These are phyloP conservation scores for Orbilia brochopaga DNA, from an alignment of 2,329 filamentous ascomycete genomes.

Conservation along the genomic window DNA sequence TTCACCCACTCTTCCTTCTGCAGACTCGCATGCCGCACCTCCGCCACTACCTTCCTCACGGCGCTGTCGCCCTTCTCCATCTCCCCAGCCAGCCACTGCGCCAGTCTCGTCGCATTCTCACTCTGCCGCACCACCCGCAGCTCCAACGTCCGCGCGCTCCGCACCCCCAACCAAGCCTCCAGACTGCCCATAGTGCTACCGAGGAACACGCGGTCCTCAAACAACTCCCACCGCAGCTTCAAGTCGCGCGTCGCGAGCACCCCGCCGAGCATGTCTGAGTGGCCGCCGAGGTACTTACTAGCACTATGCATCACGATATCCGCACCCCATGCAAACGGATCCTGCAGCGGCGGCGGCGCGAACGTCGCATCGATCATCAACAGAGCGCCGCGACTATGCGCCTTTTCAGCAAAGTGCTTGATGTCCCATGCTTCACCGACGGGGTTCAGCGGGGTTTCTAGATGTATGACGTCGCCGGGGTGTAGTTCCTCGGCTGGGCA, in stretches of 20 bases:
- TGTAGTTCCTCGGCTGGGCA: slow-evolving; percentile 71
- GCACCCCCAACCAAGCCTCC: slow-evolving; percentile 89
- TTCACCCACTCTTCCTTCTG: slow-evolving; percentile 77
- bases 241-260: slow-evolving; percentile 63
- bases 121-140: slow-evolving; percentile 80
- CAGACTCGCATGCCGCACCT: slow-evolving; percentile 77
- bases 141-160: slow-evolving; percentile 84
- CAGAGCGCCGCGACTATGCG: slow-evolving; percentile 73
- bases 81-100: slow-evolving; percentile 71
- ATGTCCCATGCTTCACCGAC: slow-evolving; percentile 81
- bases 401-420: slow-evolving; percentile 71
- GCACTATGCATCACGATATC: slow-evolving; percentile 91
- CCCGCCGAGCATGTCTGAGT: slow-evolving; percentile 91
- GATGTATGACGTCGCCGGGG: slow-evolving; percentile 81
- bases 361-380: slow-evolving; percentile 91
- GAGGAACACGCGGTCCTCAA: slow-evolving; percentile 73
- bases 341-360: slow-evolving; percentile 84
- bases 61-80: slow-evolving; percentile 58
- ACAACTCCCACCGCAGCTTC: slow-evolving; percentile 61
- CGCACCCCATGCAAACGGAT: slow-evolving; percentile 80
- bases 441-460: slow-evolving; percentile 94
- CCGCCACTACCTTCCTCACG: slow-evolving; percentile 65
- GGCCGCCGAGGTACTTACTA: slow-evolving; percentile 95
- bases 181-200: slow-evolving; percentile 86
- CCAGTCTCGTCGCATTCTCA: slow-evolving; percentile 71